A percentile compares a stretch with the other conserved stretches of the same genome.
Conservation (phyloP, 768 basidiomycete genomes). For the Leccinum variicolor region DNA sequence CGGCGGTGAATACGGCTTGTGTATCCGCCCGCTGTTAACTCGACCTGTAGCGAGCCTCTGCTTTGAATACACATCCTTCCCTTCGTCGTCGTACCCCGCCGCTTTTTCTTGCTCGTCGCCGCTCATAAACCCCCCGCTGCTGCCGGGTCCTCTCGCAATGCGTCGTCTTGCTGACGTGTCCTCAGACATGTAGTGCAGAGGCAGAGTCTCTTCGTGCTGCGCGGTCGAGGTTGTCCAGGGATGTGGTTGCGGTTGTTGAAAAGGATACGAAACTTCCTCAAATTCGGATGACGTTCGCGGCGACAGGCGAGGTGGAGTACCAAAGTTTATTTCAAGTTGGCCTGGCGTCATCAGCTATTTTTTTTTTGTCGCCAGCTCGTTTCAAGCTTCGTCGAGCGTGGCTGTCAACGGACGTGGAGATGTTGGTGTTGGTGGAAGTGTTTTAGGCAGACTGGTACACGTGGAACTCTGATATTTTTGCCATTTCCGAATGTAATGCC, state of each 20-base stretch:
- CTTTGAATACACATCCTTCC: slow-evolving; percentile 66
- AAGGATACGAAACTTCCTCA: slow-evolving; percentile 65
- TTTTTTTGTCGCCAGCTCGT: slow-evolving; percentile 3
- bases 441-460: not conserved
- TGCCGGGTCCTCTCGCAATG: slow-evolving; percentile 35
- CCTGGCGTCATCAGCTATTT: slow-evolving; percentile 55
- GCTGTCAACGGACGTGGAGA: not conserved
- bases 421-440: not conserved
- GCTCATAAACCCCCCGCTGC: slow-evolving; percentile 29
- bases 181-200: slow-evolving; percentile 51
- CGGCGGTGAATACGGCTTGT: slow-evolving; percentile 61
- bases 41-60: slow-evolving; percentile 35
- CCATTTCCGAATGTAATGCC: not conserved
- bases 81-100: slow-evolving; percentile 51
- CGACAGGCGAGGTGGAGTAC: slow-evolving; percentile 48
- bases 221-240: slow-evolving; percentile 25
- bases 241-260: slow-evolving; percentile 28
- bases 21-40: slow-evolving; percentile 56
- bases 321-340: slow-evolving; percentile 71
- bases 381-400: slow-evolving; percentile 1
- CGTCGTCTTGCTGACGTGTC: slow-evolving; percentile 47
- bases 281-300: slow-evolving; percentile 62
- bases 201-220: slow-evolving; percentile 41
- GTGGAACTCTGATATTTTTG: slow-evolving; percentile 6
- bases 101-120: slow-evolving; percentile 25